Conservation (phyloP, 805 yeast species). For the Candida ponderosae region DNA sequence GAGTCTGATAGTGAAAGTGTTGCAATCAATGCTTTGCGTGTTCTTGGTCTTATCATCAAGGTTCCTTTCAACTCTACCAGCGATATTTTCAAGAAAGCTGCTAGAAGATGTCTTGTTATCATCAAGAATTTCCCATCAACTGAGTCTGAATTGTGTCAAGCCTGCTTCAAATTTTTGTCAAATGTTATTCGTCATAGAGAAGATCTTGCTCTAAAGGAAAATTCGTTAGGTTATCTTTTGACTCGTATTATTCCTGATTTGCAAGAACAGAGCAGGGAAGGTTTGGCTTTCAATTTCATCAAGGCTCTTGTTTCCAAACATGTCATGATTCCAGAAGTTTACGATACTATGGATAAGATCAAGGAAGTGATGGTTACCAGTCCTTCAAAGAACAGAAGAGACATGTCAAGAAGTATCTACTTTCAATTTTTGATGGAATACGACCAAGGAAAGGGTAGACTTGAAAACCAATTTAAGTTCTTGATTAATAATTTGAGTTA, state of each 20-base stretch:
- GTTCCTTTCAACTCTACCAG: constrained; percentile 50
- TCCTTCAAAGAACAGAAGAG: constrained; percentile 75
- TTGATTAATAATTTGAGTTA: constrained; percentile 76
- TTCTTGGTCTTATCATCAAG: constrained; percentile 51
- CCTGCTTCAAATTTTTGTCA: constrained; percentile 67
- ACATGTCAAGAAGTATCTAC: constrained; percentile 74
- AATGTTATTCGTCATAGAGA: constrained; percentile 62
- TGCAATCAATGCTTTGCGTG: constrained; percentile 56
- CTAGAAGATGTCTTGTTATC: constrained; percentile 52
- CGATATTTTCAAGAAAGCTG: constrained; percentile 47
- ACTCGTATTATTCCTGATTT: constrained; percentile 75
- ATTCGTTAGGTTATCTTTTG: constrained; percentile 67
- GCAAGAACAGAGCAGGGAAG: constrained; percentile 84
- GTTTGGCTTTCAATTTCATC: constrained; percentile 78
- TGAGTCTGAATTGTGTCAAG: constrained; percentile 71
- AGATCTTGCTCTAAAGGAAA: constrained; percentile 56
- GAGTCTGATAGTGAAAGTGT: constrained; percentile 70
- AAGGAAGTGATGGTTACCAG: constrained; percentile 84
- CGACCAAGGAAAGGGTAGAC: constrained; percentile 82
- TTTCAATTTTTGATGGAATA: constrained; percentile 86
- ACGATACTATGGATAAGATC: constrained; percentile 78
- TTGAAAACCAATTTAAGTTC: constrained; percentile 76
- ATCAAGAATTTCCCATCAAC: constrained; percentile 75
- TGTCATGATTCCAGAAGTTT: constrained; percentile 76
- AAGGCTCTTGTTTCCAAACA: constrained; percentile 71